These are phyloP conservation scores for Phlebopus sp. DNA, from an alignment of 1,284 basidiomycete species.

Conservation along the genomic window DNA sequence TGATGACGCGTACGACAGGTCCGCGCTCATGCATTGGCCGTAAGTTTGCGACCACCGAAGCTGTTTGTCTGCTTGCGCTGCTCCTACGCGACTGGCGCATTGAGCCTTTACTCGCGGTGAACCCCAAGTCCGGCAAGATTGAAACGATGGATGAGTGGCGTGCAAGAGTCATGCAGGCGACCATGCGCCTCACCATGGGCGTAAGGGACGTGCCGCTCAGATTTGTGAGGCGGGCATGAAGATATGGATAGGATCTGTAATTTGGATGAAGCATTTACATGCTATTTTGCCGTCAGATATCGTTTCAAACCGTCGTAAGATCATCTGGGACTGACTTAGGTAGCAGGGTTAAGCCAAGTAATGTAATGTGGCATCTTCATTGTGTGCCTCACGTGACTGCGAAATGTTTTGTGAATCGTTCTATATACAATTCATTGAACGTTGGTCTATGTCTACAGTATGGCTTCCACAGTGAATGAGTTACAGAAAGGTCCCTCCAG, in stretches of 20 bases:
- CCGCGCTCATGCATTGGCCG: slow-evolving; percentile 54
- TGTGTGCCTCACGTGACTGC: too few species aligned
- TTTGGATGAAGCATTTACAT: not conserved
- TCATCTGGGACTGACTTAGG: too few species aligned
- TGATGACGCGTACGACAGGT: slow-evolving; percentile 27
- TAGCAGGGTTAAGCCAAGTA: too few species aligned
- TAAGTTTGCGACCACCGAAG: slow-evolving; percentile 52
- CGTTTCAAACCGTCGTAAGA: too few species aligned
- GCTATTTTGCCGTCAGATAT: too few species aligned
- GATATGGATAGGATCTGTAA: not conserved
- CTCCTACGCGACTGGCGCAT: slow-evolving; percentile 52
- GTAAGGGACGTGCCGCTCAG: slow-evolving; percentile 41
- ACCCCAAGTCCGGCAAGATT: slow-evolving; percentile 4
- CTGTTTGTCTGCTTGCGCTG: slow-evolving; percentile 48
- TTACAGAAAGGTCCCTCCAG: too few species aligned
- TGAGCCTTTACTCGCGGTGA: slow-evolving; percentile 36
- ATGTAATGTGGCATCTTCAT: too few species aligned
- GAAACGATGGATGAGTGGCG: slow-evolving; percentile 46
- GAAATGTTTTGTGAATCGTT: too few species aligned
- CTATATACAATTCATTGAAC: too few species aligned
- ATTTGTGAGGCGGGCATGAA: slow-evolving; percentile 30
- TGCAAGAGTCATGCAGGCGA: slow-evolving; percentile 41
- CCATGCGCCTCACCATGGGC: slow-evolving; percentile 39
- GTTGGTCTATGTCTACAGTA: too few species aligned
- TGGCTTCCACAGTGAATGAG: too few species aligned